Evolutionary conservation across 2,329 filamentous ascomycete genomes (phyloP).

Genomic region (Fusarium brachygibbosum): DNA sequence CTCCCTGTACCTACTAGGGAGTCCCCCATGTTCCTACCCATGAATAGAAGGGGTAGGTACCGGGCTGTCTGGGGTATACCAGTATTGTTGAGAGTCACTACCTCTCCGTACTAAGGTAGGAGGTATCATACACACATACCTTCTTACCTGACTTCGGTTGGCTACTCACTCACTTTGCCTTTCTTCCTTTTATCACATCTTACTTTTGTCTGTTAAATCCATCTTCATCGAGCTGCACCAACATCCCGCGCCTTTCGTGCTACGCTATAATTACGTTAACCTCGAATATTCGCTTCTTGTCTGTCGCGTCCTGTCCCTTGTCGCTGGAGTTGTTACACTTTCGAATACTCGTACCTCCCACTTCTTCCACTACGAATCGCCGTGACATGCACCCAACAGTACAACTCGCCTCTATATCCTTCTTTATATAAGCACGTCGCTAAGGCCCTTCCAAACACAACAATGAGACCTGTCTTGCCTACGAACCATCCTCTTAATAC

Average conservation of each 20-base stretch:
- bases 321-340: neutral
- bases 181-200: conserved; percentile 1
- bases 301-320: neutral
- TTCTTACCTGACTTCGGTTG: neutral
- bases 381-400: conserved; percentile 26
- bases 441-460: conserved; percentile 28
- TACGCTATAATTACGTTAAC: neutral
- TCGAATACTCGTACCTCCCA: neutral
- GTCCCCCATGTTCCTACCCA: neutral
- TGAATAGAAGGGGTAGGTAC: conserved; percentile 1
- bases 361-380: conserved; percentile 3
- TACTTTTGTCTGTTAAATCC: conserved; percentile 3
- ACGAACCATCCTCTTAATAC: conserved; percentile 41
- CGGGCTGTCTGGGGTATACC: neutral
- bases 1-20: neutral
- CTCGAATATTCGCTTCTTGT: neutral
- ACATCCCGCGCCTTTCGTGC: conserved; percentile 25
- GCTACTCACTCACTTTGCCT: neutral
- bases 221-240: conserved; percentile 44
- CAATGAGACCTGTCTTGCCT: conserved; percentile 48
- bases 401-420: conserved; percentile 17
- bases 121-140: neutral
- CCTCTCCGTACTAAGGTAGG: too few relatives aligned
- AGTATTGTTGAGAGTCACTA: conserved; percentile 19
- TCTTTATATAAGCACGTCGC: conserved; percentile 21